phyloP scores from a whole-genome alignment of 371 early-diverging fungal species.

The Rhizopus delemar region DNA sequence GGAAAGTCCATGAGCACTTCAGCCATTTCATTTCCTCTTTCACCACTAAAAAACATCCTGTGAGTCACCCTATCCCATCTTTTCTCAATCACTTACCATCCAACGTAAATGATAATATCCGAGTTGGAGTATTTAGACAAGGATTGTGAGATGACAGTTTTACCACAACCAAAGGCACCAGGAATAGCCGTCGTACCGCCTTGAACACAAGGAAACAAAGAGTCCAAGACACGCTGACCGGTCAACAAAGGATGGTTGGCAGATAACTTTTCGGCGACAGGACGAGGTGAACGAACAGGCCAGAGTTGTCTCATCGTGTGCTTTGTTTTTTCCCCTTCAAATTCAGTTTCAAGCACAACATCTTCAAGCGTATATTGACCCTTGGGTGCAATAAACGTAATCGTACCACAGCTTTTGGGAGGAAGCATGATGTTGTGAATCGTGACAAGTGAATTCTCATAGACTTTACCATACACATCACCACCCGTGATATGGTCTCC shows the following conservation, averaged over 20 bases:
- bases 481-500: constrained; percentile 98
- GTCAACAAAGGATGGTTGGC: constrained; percentile 98
- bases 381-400: constrained; percentile 94
- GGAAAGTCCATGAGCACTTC: constrained; percentile 99
- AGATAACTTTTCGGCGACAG: constrained; percentile 94
- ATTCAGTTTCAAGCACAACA: constrained; percentile 93
- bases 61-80: no score
- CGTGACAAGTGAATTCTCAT: constrained; percentile 95
- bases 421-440: constrained; percentile 96
- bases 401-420: constrained; percentile 92
- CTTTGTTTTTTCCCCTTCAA: constrained; percentile 84
- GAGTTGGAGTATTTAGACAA: constrained; percentile 99
- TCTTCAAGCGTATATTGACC: constrained; percentile 96
- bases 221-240: constrained; percentile 99
- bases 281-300: constrained; percentile 99
- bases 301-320: constrained; percentile 98
- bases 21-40: constrained; percentile 99
- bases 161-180: constrained; percentile 99
- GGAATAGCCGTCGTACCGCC: constrained; percentile 99
- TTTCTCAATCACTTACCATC: constrained; percentile 78
- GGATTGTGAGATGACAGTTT: constrained; percentile 99
- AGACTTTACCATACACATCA: constrained; percentile 96
- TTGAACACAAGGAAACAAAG: constrained; percentile 99
- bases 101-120: constrained; percentile 99
- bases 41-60: no score